Base-by-base conservation (phyloP, 192 early-diverging fungal species). In the Phycomyces blakesleeanus region DNA sequence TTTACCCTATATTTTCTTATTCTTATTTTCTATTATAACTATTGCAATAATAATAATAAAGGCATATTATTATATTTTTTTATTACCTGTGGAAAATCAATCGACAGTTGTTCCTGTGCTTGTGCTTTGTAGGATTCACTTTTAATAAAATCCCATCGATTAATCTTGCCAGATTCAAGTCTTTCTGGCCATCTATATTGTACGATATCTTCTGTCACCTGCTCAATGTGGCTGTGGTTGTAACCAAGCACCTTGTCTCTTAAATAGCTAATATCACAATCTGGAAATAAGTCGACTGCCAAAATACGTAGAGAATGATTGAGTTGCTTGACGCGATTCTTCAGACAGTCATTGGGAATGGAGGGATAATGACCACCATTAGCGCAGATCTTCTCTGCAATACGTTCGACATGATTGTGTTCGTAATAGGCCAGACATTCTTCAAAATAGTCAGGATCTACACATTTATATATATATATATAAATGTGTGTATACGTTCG, bases 371-470 rank as follows among this genome's bases (percentile, higher is more conserved):
- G 55, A 6, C 72, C 72, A 7, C 61, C 56, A 44, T 53, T 52
- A 14, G 55, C 57, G 20, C 64, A 34, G 20, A 77, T 61, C 40
- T 77, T 77, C 50, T 77, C 75, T 6, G 64, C 57, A 21, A 77
- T 67, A 2, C 61, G 59, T 18, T 69, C 67, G 4, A 77, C 67
- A 58, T 69, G 72, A 42, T 70, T 59, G 25, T 63, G 51, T 18
- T 57, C 18, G 29, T 77, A 77, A 41, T 62, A 60, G 15, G 14
- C 52, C 14, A 73, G 29, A 63, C 75, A 77, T 37, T 65, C 44
- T 49, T 40, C 34, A 53, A 77, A 69, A 27, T 77, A 77, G 21
- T 59, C 64, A 16, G 59, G 71, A 70, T 77, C 75, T 75, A 58
- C 15, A 22, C n/a, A n/a, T n/a, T n/a, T n/a, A n/a, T n/a, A n/a